Conservation (phyloP, 2,329 filamentous ascomycete genomes). For the Niveomyces coronatus region DNA sequence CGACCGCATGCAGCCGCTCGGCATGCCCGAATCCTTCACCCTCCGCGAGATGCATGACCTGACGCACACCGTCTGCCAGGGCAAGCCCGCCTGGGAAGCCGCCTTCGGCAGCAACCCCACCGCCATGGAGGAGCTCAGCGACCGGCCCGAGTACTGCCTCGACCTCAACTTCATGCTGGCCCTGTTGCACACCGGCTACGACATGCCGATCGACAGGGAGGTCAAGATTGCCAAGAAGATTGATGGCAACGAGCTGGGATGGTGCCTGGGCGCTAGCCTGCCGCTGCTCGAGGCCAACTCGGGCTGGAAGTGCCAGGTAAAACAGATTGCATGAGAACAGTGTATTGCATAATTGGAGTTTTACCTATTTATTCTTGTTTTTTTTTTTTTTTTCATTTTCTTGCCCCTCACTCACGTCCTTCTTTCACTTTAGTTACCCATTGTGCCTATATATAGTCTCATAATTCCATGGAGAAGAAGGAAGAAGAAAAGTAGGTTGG, state of each 20-base stretch:
- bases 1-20: slow-evolving; percentile 84
- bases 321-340: slow-evolving; percentile 46
- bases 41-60: slow-evolving; percentile 82
- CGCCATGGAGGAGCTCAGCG: slow-evolving; percentile 70
- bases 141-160: slow-evolving; percentile 81
- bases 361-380: slow-evolving; percentile 2
- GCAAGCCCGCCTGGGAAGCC: slow-evolving; percentile 66
- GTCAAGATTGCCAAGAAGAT: slow-evolving; percentile 99
- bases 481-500: no score
- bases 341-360: not conserved
- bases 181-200: slow-evolving; percentile 87
- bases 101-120: slow-evolving; percentile 67
- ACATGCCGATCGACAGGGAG: slow-evolving; percentile 93
- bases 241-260: slow-evolving; percentile 90
- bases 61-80: slow-evolving; percentile 73
- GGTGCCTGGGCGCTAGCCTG: slow-evolving; percentile 93
- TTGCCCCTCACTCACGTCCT: no score
- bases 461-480: not conserved
- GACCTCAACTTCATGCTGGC: slow-evolving; percentile 96
- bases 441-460: not conserved
- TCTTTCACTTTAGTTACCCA: no score
- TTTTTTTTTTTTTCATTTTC: slow-evolving; percentile 8
- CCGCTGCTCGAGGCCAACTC: slow-evolving; percentile 72
- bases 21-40: slow-evolving; percentile 98
- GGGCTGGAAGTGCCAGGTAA: slow-evolving; percentile 84